Evolutionary conservation across 306 rosid species (phyloP).

Genomic region (Amphicarpaea edgeworthii): DNA sequence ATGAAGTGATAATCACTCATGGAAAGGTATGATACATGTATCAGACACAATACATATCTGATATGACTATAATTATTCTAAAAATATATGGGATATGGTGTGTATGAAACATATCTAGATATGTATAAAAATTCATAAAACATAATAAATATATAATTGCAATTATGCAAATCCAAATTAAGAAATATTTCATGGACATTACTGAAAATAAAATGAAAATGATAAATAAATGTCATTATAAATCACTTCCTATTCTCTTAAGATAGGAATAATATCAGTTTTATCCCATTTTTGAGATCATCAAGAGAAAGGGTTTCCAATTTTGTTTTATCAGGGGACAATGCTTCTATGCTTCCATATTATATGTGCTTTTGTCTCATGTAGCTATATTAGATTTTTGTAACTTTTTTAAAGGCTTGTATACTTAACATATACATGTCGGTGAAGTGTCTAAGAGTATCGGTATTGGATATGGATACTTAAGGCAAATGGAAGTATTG

Average conservation of each 20-base stretch:
- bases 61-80: neutral
- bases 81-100: neutral
- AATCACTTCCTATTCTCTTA: neutral
- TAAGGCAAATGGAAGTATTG: neutral
- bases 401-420: neutral
- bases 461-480: accelerated
- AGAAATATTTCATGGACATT: neutral
- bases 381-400: neutral
- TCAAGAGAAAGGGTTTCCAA: neutral
- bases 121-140: neutral
- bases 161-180: neutral
- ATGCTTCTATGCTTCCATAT: neutral
- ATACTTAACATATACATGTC: neutral
- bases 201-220: neutral
- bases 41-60: neutral
- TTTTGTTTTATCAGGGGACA: neutral
- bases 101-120: neutral
- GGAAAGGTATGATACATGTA: neutral
- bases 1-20: constrained; percentile 27
- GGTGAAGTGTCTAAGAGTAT: neutral
- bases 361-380: neutral
- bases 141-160: neutral
- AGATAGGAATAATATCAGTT: neutral
- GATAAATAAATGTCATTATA: neutral
- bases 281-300: neutral